Base-by-base conservation (phyloP, 2,329 filamentous ascomycete species). In the Mariannaea elegans region DNA sequence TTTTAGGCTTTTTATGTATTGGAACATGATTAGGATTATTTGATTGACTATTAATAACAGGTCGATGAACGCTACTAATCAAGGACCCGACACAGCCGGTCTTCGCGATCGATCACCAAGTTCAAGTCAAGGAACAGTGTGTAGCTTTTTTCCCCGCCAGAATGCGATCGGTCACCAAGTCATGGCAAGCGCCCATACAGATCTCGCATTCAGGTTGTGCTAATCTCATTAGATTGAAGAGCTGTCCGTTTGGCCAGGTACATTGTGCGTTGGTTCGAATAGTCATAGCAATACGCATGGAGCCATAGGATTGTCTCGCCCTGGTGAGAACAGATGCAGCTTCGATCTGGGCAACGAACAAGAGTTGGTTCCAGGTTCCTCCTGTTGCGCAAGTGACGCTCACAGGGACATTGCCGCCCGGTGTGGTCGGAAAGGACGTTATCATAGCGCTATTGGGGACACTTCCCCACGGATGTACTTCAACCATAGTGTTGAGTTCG, bases 401-500 rank as follows among this genome's bases (percentile, higher is more conserved):
- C 13, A 90, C 84, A 0, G 93, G 92, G 9, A 77, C 85, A 2
- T 78, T 96, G 14, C 93, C 92, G 0, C 78, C 80, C 2, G 93
- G 93, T 31, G 92, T 96, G 2, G 92, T 41, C 2, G 94, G 56
- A 1, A 61, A 63, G 18, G 61, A 61, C 5, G 61, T 63, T 1
- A 63, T 63, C n/a, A 3, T 63, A 27, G 51, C 42, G 7, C 41
- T 47, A 9, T 2, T 94, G 91, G 68, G 92, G 90, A 2, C 77
- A 95, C 0, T 95, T 97, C 81, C 90, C 21, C 57, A 90, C 92
- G 68, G 91, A 96, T 49, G 93, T 97, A 27, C 0, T 82, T 97
- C 14, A 97, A 97, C 77, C 92, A 97, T 72, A 89, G 89, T 14
- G 89, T 97, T 65, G 93, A 97, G 72, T 96, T 97, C 71, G 88